phyloP scores from a whole-genome alignment of 306 rosid species.

The Cicer judaicum region DNA sequence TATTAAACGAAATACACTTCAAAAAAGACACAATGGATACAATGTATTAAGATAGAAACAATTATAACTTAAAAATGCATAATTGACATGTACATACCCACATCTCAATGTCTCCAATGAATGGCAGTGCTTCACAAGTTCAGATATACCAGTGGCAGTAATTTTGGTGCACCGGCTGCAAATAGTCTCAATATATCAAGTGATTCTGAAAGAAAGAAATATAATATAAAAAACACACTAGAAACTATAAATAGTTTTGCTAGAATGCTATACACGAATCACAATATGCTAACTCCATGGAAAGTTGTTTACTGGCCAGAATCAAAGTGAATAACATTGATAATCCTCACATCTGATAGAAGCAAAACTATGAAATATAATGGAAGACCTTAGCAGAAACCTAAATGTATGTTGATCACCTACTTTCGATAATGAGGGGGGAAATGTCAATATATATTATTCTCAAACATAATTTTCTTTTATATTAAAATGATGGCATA shows the following conservation, averaged over 20 bases:
- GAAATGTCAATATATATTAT: neutral
- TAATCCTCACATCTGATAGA: conserved; percentile 23
- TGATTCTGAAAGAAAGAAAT: conserved; percentile 48
- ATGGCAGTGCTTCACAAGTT: conserved; percentile 71
- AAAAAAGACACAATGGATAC: conserved; percentile 7
- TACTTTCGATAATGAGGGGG: neutral
- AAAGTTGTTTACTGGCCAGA: conserved; percentile 7
- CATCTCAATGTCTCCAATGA: conserved; percentile 84
- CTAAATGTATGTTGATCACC: conserved; percentile 12
- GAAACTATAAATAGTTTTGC: conserved; percentile 11
- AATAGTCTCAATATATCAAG: conserved; percentile 50
- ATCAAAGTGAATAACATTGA: conserved; percentile 22
- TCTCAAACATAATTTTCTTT: neutral
- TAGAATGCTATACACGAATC: conserved; percentile 31
- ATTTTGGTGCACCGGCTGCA: conserved; percentile 80
- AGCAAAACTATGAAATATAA: conserved; percentile 33
- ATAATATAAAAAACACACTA: conserved; percentile 41
- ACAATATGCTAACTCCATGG: conserved; percentile 4
- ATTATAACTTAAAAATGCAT: conserved; percentile 28
- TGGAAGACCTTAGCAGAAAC: conserved; percentile 29
- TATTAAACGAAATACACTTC: conserved; percentile 13
- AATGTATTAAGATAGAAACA: conserved; percentile 3
- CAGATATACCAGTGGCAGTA: conserved; percentile 71
- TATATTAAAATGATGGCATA: conserved; percentile 26
- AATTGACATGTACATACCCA: conserved; percentile 62